Percentiles rank a stretch among this genome's conserved stretches.
Evolutionary conservation across 75 land plant species (phyloP).

Genomic region (Isoetes taiwanensis): DNA sequence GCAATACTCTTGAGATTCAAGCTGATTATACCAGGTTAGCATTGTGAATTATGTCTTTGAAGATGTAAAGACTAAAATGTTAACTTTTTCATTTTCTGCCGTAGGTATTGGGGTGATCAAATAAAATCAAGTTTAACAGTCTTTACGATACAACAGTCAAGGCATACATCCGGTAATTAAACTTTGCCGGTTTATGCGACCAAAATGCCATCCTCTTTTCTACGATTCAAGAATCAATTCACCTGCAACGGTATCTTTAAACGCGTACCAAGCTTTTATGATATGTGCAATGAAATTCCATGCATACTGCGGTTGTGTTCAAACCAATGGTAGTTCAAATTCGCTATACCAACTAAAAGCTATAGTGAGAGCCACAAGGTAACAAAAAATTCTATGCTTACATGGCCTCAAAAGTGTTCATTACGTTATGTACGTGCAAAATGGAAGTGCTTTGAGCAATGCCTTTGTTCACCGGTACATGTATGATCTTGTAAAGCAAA

Average conservation of each 20-base stretch:
- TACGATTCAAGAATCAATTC: conserved; percentile 83
- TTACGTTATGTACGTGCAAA: neutral
- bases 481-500: conserved; percentile 43
- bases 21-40: conserved; percentile 96
- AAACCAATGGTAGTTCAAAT: conserved; percentile 13
- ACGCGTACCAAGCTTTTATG: conserved; percentile 77
- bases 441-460: neutral
- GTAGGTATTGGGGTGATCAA: conserved; percentile 59
- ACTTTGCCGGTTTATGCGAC: conserved; percentile 58
- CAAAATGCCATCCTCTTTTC: conserved; percentile 83
- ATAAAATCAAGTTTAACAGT: conserved; percentile 65
- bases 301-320: conserved; percentile 39
- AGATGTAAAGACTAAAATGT: no score
- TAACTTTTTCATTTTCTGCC: neutral
- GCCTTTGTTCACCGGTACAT: conserved; percentile 40
- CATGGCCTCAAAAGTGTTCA: neutral
- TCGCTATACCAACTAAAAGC: conserved; percentile 21
- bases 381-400: no score
- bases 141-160: conserved; percentile 29
- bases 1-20: conserved; percentile 70
- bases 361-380: conserved; percentile 47
- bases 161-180: conserved; percentile 33
- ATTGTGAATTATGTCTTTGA: no score
- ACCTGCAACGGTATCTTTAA: conserved; percentile 56
- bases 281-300: conserved; percentile 98